phyloP scores from a whole-genome alignment of 441 rosid genomes.

The Arabidopsis lyrata region DNA sequence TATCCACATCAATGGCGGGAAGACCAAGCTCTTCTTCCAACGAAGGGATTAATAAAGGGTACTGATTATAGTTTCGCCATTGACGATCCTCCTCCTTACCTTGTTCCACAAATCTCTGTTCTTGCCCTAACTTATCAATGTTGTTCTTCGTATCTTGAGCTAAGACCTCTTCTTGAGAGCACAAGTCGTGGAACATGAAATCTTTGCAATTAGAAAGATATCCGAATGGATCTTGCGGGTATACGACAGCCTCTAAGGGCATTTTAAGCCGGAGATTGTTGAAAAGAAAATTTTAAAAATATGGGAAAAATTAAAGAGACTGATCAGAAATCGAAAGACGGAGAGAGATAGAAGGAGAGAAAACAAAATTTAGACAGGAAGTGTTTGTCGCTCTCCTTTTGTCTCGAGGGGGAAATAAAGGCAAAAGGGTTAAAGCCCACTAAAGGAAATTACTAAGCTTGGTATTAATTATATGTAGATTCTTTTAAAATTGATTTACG shows the following conservation, averaged over 20 bases:
- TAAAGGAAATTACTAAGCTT: constrained; percentile 32
- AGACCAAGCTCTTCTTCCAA: constrained; percentile 33
- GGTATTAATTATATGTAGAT: constrained; percentile 17
- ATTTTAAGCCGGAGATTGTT: constrained; percentile 36
- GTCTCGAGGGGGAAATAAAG: constrained; percentile 37
- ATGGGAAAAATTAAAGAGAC: neutral
- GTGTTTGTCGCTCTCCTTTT: constrained; percentile 44
- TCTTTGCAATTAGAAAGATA: constrained; percentile 49
- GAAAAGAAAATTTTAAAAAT: neutral
- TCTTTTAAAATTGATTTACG: neutral
- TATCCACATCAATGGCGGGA: constrained; percentile 9
- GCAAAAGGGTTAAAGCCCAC: constrained; percentile 35
- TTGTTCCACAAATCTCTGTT: constrained; percentile 21
- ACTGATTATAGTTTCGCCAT: constrained; percentile 26
- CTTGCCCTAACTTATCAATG: constrained; percentile 28
- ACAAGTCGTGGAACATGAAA: constrained; percentile 37
- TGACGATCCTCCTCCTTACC: constrained; percentile 32
- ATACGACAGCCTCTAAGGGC: constrained; percentile 58
- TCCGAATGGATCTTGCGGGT: constrained; percentile 55
- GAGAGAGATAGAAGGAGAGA: constrained; percentile 31
- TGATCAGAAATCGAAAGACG: constrained; percentile 28
- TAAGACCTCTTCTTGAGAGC: constrained; percentile 33
- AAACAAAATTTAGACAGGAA: constrained; percentile 39
- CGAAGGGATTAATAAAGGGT: constrained; percentile 30
- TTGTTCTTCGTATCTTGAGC: constrained; percentile 41